These are phyloP conservation scores for Hibiscus tridactylites DNA, from an alignment of 345 rosid species.

Conservation along the genomic window DNA sequence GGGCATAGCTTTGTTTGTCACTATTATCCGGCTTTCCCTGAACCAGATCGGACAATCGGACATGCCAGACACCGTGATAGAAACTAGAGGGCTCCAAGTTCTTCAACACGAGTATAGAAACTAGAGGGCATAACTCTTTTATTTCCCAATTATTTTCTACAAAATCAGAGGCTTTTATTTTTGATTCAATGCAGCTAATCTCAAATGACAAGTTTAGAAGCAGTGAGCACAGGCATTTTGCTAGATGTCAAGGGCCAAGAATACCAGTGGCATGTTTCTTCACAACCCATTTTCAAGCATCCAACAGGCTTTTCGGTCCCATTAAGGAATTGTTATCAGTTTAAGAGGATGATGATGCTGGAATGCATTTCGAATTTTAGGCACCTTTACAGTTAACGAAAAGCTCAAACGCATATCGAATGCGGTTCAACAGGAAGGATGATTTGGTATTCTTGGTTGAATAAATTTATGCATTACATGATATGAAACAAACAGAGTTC, in stretches of 20 bases:
- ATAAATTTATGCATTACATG: slow-evolving; percentile 5
- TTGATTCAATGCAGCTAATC: neutral
- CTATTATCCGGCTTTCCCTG: slow-evolving; percentile 24
- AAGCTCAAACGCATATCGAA: neutral
- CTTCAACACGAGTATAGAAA: too few relatives aligned
- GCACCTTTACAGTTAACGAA: neutral
- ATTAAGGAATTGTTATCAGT: too few relatives aligned
- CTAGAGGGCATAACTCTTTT: too few relatives aligned
- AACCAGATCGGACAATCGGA: slow-evolving; percentile 10
- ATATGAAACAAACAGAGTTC: slow-evolving; percentile 5
- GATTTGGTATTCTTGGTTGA: neutral
- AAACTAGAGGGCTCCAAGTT: too few relatives aligned
- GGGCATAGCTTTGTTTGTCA: slow-evolving; percentile 16
- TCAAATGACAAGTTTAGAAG: neutral
- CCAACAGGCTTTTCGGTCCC: too few relatives aligned
- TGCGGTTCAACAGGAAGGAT: neutral
- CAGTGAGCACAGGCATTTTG: neutral
- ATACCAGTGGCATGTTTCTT: too few relatives aligned
- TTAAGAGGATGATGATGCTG: neutral
- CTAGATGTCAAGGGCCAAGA: too few relatives aligned
- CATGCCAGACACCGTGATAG: neutral
- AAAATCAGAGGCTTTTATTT: too few relatives aligned
- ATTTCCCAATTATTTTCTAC: too few relatives aligned
- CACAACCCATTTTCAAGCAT: too few relatives aligned
- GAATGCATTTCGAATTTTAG: neutral